phyloP scores from a whole-genome alignment of 139 green algal genomes.

The Volvox africanus region DNA sequence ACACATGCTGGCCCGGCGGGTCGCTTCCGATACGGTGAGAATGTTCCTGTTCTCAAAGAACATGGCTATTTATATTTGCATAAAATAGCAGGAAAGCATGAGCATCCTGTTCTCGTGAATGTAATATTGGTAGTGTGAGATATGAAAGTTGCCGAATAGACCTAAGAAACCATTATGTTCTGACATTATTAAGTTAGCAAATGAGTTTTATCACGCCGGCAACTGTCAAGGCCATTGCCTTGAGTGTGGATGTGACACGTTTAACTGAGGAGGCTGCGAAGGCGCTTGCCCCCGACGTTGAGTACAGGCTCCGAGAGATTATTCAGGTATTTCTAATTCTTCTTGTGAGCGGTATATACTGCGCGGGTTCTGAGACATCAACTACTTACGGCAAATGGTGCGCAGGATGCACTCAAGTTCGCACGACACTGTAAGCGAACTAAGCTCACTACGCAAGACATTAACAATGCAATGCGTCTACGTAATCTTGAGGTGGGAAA shows the following conservation, averaged over 20 bases:
- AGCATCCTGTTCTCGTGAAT: too few relatives aligned
- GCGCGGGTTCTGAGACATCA: neutral
- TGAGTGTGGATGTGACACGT: conserved; percentile 74
- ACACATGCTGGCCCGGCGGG: too few relatives aligned
- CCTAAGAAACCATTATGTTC: neutral
- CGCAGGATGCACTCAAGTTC: conserved; percentile 92
- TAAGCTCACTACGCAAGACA: conserved; percentile 82
- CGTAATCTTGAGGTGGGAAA: conserved; percentile 78
- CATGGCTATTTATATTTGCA: too few relatives aligned
- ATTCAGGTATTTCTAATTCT: conserved; percentile 76
- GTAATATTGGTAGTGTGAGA: too few relatives aligned
- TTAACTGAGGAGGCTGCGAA: conserved; percentile 74
- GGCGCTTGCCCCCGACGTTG: conserved; percentile 86
- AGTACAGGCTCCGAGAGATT: conserved; percentile 91
- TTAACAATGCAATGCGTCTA: conserved; percentile 85
- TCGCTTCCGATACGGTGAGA: too few relatives aligned
- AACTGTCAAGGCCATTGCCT: conserved; percentile 73
- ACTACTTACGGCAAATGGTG: neutral
- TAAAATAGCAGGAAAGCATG: too few relatives aligned
- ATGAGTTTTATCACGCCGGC: conserved; percentile 31
- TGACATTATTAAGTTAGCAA: neutral
- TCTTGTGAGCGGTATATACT: neutral
- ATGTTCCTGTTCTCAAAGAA: too few relatives aligned
- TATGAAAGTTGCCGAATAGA: too few relatives aligned
- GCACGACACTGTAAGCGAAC: conserved; percentile 84